Evolutionary conservation across 352 stramenopile genomes (phyloP), one percentile per base, ranked within the genome.

Genomic region (Phytopythium litorale): DNA sequence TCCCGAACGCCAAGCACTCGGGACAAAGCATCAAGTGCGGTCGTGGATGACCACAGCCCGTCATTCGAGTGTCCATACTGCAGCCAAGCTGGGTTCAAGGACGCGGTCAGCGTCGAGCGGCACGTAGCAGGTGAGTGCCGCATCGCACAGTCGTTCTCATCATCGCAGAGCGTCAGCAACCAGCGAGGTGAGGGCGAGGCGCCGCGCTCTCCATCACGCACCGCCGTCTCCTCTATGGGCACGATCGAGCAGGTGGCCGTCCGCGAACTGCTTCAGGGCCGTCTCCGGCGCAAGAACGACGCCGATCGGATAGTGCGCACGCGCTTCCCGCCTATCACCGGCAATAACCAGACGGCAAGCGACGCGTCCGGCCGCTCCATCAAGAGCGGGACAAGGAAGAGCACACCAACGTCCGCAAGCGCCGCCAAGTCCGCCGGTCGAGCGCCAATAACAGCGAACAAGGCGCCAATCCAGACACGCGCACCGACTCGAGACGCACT

Each of bases 1-100:
- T 30, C 21, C 4, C n/a, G 45, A 19, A 7, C 7, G 1, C 11
- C 11, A 30, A 9, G 21, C 7, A 1, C 21, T 4, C 35, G 12
- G 15, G 21, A 55, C 1, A 5, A 50, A 33, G 49, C 35, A 25
- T 42, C 9, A 23, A 68, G 68, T 25, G 51, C 55, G 48, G 43
- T 57, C 0, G 42, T 58, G 8, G 33, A 71, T 2, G 23, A 11
- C n/a, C 15, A 25, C 58, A 21, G 23, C 11, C n/a, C 11, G 46
- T 11, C 21, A 21, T 18, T 81, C 1, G 61, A 84, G 53, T 89
- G 79, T 19, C 67, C 58, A 1, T 89, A 89, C 54, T 89, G 79
- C 60, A 58, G 60, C 9, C 69, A 76, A 32, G 23, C 56, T 11
- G 54, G 48, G 0, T 87, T 87, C 25, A 2, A 45, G 4, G 63